Conservation (phyloP, 78 protist species). For the Bodo saltans region DNA sequence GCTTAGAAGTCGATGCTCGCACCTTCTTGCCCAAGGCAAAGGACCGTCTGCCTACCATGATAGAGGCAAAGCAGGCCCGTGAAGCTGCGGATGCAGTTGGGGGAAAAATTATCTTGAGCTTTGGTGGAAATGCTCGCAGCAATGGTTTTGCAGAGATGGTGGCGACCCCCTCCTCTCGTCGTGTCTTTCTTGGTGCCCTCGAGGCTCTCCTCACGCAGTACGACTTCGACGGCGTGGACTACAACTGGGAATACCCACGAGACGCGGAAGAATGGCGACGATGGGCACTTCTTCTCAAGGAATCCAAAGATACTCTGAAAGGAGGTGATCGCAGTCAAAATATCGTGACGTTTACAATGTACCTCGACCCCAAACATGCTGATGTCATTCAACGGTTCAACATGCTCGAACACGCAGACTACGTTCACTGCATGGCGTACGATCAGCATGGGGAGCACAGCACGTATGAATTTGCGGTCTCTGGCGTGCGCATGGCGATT, state of each 20-base stretch:
- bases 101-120: neutral
- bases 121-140: slow-evolving; percentile 33
- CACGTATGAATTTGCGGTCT: neutral
- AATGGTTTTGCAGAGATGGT: slow-evolving; percentile 7
- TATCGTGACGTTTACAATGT: slow-evolving; percentile 15
- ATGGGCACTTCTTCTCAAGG: neutral
- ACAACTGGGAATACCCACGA: slow-evolving; percentile 37
- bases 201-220: neutral
- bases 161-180: neutral
- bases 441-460: slow-evolving; percentile 13
- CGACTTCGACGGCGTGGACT: slow-evolving; percentile 39
- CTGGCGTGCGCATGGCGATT: neutral
- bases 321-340: too few species aligned
- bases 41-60: neutral
- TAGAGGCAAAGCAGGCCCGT: slow-evolving; percentile 1
- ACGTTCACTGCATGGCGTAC: slow-evolving; percentile 19
- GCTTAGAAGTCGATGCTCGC: slow-evolving; percentile 18
- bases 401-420: neutral
- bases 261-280: slow-evolving; percentile 5
- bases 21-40: neutral
- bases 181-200: neutral
- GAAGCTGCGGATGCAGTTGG: slow-evolving; percentile 1
- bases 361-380: slow-evolving; percentile 24
- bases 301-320: neutral
- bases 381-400: neutral